Evolutionary conservation across 345 rosid genomes (phyloP), one percentile per base, ranked within the genome.

Genomic region (Bruguiera gymnorhiza): DNA sequence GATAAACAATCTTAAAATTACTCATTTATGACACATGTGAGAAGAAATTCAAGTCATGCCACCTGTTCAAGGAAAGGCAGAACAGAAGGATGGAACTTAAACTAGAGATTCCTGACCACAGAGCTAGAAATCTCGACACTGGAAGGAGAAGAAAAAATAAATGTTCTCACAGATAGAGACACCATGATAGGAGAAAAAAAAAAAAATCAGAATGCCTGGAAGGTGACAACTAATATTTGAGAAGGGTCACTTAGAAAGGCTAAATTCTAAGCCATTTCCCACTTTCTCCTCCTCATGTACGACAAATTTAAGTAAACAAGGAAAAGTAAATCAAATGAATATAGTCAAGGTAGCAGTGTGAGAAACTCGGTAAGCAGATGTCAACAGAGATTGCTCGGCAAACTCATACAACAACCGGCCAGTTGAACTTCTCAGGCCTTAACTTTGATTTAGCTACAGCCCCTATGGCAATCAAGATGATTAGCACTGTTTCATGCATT

Each of bases 321-420:
- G 0, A 10, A 11, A 34, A 1, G 24, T 10, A 3, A n/a, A 6
- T 0, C 0, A 74, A n/a, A 0, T 18, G 36, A 20, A 4, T 2
- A 19, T 11, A 11, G 16, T 39, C 48, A 11, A 39, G 4, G 51
- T 36, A 43, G 8, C 16, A 63, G 79, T 88, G 16, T 91, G 23
- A 76, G 87, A 88, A 89, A 85, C 79, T 91, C 94, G 90, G 97
- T 91, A 87, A 91, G 94, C 94, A 91, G 89, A 86, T 78, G 84
- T 78, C 84, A 80, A 88, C 71, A 65, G 76, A 78, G 78, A 55
- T 65, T 56, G 27, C 48, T 78, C 71, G 62, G n/a, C 66, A 60
- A 83, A 64, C 84, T 26, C 75, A 70, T 65, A 77, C 90, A 77
- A 89, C 82, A 75, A 87, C 87, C 88, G 92, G 89, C 94, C 97